A percentile compares a stretch with the other conserved stretches of the same genome.
Evolutionary conservation across 2,329 filamentous ascomycete species (phyloP).

Genomic region (Cryphonectria radicalis): DNA sequence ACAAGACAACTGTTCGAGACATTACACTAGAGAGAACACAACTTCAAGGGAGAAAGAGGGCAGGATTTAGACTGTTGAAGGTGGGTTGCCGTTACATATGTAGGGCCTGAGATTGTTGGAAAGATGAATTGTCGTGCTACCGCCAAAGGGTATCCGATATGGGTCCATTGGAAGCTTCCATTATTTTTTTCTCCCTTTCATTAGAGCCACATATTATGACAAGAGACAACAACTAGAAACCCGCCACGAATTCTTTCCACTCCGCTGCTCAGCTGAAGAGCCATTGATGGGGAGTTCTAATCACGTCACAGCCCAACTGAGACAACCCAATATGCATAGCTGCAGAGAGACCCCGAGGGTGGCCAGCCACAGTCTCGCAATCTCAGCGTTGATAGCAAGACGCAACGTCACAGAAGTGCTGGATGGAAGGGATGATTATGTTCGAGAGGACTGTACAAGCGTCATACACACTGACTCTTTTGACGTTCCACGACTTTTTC

Average conservation of each 20-base stretch:
- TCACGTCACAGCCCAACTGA: not conserved
- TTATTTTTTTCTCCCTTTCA: not conserved
- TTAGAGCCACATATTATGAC: not conserved
- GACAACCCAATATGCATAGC: not conserved
- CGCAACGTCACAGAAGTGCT: not conserved
- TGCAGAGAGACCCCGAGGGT: constrained; percentile 8
- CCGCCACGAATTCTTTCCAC: not conserved
- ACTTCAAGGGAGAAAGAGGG: too few species aligned
- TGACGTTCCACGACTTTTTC: too few species aligned
- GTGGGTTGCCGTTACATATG: not conserved
- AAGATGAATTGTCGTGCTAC: not conserved
- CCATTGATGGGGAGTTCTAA: not conserved
- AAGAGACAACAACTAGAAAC: not conserved
- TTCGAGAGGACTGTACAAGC: not conserved
- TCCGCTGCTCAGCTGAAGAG: not conserved
- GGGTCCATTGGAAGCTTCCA: not conserved
- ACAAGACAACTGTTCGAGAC: too few species aligned
- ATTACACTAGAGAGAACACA: too few species aligned
- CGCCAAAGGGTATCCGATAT: not conserved
- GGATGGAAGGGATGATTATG: not conserved
- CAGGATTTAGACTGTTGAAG: not conserved
- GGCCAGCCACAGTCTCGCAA: constrained; percentile 5
- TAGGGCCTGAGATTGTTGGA: not conserved
- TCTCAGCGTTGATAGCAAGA: not conserved
- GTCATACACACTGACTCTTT: too few species aligned